Evolutionary conservation across 2,329 filamentous ascomycete genomes (phyloP), one percentile per base, ranked within the genome.

Genomic region (Penicillium freii): DNA sequence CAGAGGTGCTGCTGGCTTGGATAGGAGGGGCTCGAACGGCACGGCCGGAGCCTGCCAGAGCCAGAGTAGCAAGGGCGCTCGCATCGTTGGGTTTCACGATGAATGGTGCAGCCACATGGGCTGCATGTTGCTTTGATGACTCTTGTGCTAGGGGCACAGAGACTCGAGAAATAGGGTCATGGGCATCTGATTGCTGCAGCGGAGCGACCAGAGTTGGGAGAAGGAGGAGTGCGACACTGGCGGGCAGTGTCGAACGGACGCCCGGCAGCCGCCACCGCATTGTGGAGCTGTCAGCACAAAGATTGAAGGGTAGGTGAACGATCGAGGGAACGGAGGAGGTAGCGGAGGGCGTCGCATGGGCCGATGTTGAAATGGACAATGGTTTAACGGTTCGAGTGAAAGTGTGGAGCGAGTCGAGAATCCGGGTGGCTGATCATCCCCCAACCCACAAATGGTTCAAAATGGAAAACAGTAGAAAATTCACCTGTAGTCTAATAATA

Each of bases 61-160:
- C 92, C 84, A 92, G 88, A 89, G 92, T 94, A 85, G 89, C 89
- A 84, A 94, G 84, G 90, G 92, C 92, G 92, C 91, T 92, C 91
- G 87, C 90, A 88, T 94, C 82, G 72, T 79, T 75, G 67, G 75
- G 71, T 66, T 73, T 75, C 66, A 75, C 71, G 62, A 73, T 67
- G 62, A 60, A 59, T 45, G 63, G 60, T 36, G 51, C 59, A 42
- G 63, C 63, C 39, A 59, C 45, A 15, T 61, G 58, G 44, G 58
- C 62, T 49, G 64, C 60, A n/a, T 59, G 10, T 11, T 59, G 51
- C 27, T 44, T 57, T 6, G 57, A 54, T 40, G 60, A 34, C 19
- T 61, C 45, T 40, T 62, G 62, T 49, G 57, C 65, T 52, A 67
- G 36, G 8, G 67, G 66, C 55, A 70, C 66, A 50, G 71, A 71